These are phyloP conservation scores for Xylariaceae sp. DNA, from an alignment of 2,329 filamentous ascomycete species.

Conservation along the genomic window DNA sequence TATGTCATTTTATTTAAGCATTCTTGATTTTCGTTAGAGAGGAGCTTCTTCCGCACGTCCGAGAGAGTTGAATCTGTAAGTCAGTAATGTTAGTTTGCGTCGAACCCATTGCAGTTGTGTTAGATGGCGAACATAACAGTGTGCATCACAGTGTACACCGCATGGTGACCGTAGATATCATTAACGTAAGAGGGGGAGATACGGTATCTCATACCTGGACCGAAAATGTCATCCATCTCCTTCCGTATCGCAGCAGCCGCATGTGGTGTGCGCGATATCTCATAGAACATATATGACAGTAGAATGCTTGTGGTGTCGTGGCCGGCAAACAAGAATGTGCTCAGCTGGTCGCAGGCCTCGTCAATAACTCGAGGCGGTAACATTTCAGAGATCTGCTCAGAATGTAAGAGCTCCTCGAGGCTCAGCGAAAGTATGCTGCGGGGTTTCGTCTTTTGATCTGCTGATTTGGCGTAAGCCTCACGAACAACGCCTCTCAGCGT, in stretches of 20 bases:
- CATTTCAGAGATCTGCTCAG: background rate
- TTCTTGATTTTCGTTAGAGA: constrained; percentile 1
- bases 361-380: constrained; percentile 2
- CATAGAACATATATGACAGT: constrained; percentile 9
- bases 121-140: too few relatives aligned
- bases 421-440: constrained; percentile 8
- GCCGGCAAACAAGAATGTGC: constrained; percentile 14
- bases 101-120: too few relatives aligned
- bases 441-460: background rate
- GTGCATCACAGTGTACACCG: too few relatives aligned
- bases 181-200: background rate
- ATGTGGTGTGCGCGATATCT: constrained; percentile 8
- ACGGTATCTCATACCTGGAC: background rate
- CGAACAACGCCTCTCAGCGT: constrained; percentile 1
- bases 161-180: too few relatives aligned
- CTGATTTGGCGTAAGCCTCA: constrained; percentile 1
- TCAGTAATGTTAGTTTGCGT: background rate
- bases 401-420: background rate
- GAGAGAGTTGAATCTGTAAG: constrained; percentile 3
- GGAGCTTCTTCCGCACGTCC: constrained; percentile 1
- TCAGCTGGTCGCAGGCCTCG: constrained; percentile 13
- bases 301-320: constrained; percentile 13
- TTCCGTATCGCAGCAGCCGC: background rate
- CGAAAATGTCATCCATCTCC: constrained; percentile 1
- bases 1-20: constrained; percentile 12